Base-by-base conservation (phyloP, 495 filamentous ascomycete species). In the Hypoxylon subgilvum region DNA sequence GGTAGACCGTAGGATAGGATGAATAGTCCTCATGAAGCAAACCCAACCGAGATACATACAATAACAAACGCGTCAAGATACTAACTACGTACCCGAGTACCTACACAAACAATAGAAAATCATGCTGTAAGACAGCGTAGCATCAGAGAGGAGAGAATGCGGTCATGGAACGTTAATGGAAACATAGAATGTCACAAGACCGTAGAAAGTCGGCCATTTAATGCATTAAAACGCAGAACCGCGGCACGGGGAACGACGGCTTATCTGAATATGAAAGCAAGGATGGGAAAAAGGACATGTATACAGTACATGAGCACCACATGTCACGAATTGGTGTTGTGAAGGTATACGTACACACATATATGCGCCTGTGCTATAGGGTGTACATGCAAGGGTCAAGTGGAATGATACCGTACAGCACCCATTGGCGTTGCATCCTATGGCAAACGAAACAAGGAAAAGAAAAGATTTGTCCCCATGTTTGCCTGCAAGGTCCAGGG, bases 141-240 rank as follows among this genome's bases (percentile, higher is more conserved):
- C 34, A 56, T 47, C 19, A 13, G 18, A 52, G 21, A 40, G 39
- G 28, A 50, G 45, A 48, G 19, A 7, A 28, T 51, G 21, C 46
- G 38, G 54, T 55, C 22, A 59, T 64, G 61, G 61, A 64, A 64
- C 61, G 44, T 45, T 13, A 59, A 55, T 64, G 50, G 61, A 64
- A 64, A 64, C 61, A 46, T 51, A 5, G 50, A 54, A 64, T 59
- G 61, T 64, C 61, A 64, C 61, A 64, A 64, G 61, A 64, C 61
- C 61, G 61, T 64, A 58, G 61, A 64, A 52, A 50, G 17, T 64
- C 61, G 61, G 61, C 54, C 55, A 64, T 64, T 64, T 64, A 54
- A 64, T 64, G 61, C 54, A 51, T 54, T 57, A 64, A 59, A 64
- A 59, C 49, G 54, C 61, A 64, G 61, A 39, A 59, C 54, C 54